Conservation (phyloP, 148 eudicot species). For the Bassia scoparia region DNA sequence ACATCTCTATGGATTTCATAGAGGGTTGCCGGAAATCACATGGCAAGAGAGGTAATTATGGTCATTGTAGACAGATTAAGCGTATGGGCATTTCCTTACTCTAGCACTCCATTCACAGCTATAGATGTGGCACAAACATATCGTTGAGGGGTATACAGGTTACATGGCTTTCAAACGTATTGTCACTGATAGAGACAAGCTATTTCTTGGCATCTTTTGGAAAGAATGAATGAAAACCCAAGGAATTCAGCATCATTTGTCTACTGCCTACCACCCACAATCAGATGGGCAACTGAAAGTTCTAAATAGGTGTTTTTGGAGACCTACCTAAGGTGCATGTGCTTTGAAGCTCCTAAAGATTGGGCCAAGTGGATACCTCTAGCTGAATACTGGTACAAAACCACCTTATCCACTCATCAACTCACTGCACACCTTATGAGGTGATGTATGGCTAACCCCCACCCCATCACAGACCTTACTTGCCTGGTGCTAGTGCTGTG, state of each 20-base stretch:
- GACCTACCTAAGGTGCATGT: background rate
- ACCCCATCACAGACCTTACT: background rate
- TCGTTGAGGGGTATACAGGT: background rate
- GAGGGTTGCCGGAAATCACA: background rate
- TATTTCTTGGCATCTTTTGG: background rate
- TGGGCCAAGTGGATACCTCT: background rate
- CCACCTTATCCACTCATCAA: background rate
- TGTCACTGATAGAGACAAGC: background rate
- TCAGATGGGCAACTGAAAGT: background rate
- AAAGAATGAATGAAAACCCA: background rate
- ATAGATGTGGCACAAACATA: background rate
- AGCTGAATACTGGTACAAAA: background rate
- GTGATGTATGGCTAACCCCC: background rate
- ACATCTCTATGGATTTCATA: conserved; percentile 18
- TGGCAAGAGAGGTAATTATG: background rate
- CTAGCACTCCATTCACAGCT: background rate
- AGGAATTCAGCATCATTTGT: background rate
- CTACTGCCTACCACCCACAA: background rate
- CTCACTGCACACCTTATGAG: background rate
- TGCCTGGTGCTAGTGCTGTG: background rate
- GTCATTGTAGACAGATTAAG: conserved; percentile 1
- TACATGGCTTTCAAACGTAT: background rate
- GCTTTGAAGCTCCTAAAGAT: background rate
- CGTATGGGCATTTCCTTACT: background rate
- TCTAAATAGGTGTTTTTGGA: background rate